Conservation (phyloP, 257 asterid genomes). For the Agastache rugosa region DNA sequence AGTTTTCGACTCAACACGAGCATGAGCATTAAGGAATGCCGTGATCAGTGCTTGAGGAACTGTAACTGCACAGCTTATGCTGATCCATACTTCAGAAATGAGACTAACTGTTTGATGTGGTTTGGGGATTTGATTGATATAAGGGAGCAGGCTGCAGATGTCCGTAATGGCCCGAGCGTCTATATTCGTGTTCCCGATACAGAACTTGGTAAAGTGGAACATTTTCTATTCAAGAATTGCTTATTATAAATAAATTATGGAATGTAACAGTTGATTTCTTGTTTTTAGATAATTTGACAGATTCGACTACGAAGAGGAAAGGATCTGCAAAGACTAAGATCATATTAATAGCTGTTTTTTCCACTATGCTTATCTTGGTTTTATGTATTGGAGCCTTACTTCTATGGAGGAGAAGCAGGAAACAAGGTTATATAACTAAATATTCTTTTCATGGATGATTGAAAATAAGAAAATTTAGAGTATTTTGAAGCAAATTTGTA, state of each 20-base stretch:
- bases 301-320: neutral
- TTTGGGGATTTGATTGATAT: slow-evolving; percentile 37
- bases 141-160: slow-evolving; percentile 1
- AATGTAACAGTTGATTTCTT: neutral
- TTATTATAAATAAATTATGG: neutral
- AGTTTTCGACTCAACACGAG: neutral
- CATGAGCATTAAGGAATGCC: slow-evolving; percentile 23
- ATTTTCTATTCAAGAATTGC: neutral
- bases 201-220: slow-evolving; percentile 15
- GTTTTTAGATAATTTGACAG: neutral
- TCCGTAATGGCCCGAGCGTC: neutral
- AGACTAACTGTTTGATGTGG: slow-evolving; percentile 34
- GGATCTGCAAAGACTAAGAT: neutral
- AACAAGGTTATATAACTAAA: slow-evolving; percentile 22
- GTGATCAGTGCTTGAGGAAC: slow-evolving; percentile 32
- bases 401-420: slow-evolving; percentile 1
- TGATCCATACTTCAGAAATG: slow-evolving; percentile 22
- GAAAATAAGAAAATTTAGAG: neutral
- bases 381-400: slow-evolving; percentile 18
- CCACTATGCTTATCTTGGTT: neutral
- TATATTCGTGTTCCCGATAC: slow-evolving; percentile 28
- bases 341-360: neutral
- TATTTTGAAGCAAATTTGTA: neutral
- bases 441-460: neutral
- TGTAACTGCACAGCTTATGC: slow-evolving; percentile 38